phyloP scores from a whole-genome alignment of 108 stramenopile species.

The Aurantiochytrium sp. region DNA sequence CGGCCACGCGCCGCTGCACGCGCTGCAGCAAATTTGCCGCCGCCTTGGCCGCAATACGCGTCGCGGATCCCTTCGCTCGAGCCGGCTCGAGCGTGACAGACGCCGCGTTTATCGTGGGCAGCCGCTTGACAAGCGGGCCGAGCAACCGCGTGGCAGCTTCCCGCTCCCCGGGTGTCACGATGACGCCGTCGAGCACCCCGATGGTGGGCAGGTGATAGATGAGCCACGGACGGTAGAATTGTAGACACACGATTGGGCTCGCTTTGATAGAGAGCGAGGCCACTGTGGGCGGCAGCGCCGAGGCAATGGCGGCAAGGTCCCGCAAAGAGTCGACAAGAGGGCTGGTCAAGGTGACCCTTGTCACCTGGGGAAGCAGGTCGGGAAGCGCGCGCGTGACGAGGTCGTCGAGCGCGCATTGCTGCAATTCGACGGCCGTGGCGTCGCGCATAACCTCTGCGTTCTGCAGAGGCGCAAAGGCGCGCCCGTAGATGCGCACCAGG shows the following conservation, averaged over 20 bases:
- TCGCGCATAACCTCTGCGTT: not conserved
- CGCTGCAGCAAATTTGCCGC: not conserved
- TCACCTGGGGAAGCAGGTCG: not conserved
- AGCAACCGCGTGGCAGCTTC: not conserved
- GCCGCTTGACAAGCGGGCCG: not conserved
- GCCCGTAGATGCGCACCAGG: not conserved
- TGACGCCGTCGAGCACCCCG: not conserved
- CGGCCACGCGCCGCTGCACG: not conserved
- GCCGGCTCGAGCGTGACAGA: not conserved
- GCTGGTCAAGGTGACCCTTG: not conserved
- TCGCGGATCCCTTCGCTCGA: not conserved
- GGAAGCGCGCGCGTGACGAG: not conserved
- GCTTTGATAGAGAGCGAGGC: not conserved
- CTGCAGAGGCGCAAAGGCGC: not conserved
- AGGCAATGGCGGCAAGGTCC: not conserved
- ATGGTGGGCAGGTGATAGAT: not conserved
- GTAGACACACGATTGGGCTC: not conserved
- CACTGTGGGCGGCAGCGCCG: not conserved
- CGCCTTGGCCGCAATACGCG: not conserved
- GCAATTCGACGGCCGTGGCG: not conserved
- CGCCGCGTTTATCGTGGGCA: not conserved
- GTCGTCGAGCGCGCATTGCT: not conserved
- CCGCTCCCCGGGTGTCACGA: not conserved
- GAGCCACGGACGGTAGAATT: constrained; percentile 28
- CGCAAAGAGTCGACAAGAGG: not conserved